Evolutionary conservation across 2,329 filamentous ascomycete species (phyloP).

Genomic region (Dactylellina leptospora): DNA sequence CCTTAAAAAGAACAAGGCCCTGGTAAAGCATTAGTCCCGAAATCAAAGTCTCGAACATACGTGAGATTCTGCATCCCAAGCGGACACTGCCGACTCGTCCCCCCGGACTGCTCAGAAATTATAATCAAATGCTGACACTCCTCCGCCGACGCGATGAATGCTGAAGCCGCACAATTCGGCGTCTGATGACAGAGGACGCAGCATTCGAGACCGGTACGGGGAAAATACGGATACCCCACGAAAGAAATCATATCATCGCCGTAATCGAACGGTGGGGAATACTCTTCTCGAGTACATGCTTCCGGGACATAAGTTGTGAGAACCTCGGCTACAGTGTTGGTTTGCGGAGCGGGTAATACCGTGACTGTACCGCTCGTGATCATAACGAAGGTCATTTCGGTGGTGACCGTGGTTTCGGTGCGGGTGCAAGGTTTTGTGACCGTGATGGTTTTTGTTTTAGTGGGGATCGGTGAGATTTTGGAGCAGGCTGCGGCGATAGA

Average conservation of each 20-base stretch:
- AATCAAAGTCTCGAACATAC: slow-evolving; percentile 9
- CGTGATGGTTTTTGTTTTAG: not conserved
- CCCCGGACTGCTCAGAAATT: not conserved
- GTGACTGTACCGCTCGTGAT: not conserved
- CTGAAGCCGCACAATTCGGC: not conserved
- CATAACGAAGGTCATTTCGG: not conserved
- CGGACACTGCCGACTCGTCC: not conserved
- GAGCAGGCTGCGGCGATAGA: not conserved
- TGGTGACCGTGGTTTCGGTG: not conserved
- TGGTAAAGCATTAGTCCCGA: slow-evolving; percentile 18
- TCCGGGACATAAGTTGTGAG: not conserved
- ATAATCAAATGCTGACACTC: not conserved
- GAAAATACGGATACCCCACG: not conserved
- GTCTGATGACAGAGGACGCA: not conserved
- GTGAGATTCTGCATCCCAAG: slow-evolving; percentile 15
- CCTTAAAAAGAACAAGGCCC: too few relatives aligned
- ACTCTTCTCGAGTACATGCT: not conserved
- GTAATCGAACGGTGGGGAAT: not conserved
- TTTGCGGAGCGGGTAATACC: not conserved
- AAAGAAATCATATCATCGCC: not conserved
- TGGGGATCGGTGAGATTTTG: slow-evolving; percentile 1
- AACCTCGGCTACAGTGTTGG: not conserved
- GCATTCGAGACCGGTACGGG: not conserved
- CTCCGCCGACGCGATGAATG: not conserved
- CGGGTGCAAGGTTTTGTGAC: not conserved